A percentile compares a stretch with the other conserved stretches of the same genome.
Conservation (phyloP, 768 basidiomycete species). For the Hebeloma cylindrosporum region DNA sequence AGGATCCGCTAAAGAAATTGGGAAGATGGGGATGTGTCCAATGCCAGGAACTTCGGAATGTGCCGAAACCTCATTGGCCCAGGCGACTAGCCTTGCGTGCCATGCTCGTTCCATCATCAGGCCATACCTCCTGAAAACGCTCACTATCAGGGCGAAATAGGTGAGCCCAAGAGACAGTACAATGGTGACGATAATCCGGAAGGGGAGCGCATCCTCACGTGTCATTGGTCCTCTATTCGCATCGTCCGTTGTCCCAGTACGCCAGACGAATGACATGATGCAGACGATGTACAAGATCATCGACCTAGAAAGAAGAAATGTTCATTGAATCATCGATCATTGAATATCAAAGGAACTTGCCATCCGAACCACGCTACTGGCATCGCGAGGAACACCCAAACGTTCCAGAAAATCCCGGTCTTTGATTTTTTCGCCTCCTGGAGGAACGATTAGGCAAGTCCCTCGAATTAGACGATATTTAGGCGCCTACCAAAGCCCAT, state of each 20-base stretch:
- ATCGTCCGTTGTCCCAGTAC: conserved; percentile 13
- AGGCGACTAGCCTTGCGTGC: no score
- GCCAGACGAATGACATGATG: conserved; percentile 30
- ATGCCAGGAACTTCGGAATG: no score
- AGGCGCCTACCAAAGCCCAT: conserved; percentile 44
- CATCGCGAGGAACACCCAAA: conserved; percentile 63
- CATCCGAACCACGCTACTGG: conserved; percentile 64
- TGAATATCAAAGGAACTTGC: conserved; percentile 25
- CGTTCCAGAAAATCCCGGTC: conserved; percentile 46
- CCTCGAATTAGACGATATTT: not conserved
- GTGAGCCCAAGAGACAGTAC: conserved; percentile 51
- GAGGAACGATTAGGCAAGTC: not conserved
- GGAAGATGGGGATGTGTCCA: no score
- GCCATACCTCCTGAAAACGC: conserved; percentile 56
- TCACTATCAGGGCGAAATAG: conserved; percentile 51
- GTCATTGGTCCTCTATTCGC: not conserved
- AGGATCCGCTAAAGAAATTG: no score
- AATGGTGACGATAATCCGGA: conserved; percentile 45
- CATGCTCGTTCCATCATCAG: conserved; percentile 36
- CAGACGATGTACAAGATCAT: conserved; percentile 26
- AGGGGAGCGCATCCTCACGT: conserved; percentile 23
- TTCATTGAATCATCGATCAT: not conserved
- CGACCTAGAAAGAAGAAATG: conserved; percentile 18
- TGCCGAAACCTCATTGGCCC: no score
- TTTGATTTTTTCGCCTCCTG: conserved; percentile 47